Conservation (phyloP, 345 rosid genomes). For the Gossypium stocksii region DNA sequence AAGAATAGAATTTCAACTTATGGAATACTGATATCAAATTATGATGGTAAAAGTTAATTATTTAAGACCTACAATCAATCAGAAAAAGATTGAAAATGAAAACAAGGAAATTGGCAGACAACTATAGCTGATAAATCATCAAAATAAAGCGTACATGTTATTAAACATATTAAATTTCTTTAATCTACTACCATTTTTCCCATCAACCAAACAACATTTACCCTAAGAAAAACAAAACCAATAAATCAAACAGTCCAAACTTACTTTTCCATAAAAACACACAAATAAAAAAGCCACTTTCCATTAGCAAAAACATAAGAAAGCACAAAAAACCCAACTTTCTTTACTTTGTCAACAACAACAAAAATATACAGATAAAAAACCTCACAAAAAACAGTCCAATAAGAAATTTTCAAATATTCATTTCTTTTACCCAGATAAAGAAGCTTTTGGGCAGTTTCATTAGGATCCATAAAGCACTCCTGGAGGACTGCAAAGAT, state of each 20-base stretch:
- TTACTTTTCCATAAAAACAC: background rate
- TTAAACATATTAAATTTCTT: background rate
- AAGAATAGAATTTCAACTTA: background rate
- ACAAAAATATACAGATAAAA: background rate
- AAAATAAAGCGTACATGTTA: background rate
- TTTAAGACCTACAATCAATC: background rate
- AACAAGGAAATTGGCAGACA: background rate
- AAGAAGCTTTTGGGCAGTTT: constrained; percentile 71
- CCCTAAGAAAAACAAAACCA: background rate
- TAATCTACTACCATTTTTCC: background rate
- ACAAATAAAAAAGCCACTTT: background rate
- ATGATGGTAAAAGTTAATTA: background rate
- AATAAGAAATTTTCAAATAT: background rate
- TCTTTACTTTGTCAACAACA: background rate
- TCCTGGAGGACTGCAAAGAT: constrained; percentile 68
- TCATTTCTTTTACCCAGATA: constrained; percentile 43
- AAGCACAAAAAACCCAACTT: constrained; percentile 6
- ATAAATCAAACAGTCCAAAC: background rate
- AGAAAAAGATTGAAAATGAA: background rate
- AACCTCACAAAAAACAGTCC: constrained; percentile 14
- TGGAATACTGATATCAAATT: background rate
- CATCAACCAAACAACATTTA: background rate
- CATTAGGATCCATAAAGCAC: constrained; percentile 77
- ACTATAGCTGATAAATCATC: background rate
- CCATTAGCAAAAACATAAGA: background rate